These are phyloP conservation scores for Fagus crenata DNA, from an alignment of 306 rosid genomes.

Conservation along the genomic window DNA sequence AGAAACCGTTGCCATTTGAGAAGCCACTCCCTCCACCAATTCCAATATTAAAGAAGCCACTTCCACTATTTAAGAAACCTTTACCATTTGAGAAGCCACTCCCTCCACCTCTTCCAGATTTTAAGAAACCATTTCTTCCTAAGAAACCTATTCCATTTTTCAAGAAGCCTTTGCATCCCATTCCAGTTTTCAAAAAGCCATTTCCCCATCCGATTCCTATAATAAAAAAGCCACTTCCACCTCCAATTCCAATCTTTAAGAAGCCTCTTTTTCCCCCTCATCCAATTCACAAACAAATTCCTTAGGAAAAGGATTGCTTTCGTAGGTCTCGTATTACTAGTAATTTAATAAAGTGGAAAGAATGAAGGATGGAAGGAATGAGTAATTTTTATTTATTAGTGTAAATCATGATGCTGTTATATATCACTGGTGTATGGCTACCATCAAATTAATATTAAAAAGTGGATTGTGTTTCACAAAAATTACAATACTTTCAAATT, in stretches of 20 bases:
- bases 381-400: too few species aligned
- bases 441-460: too few species aligned
- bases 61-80: slow-evolving; percentile 22
- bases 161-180: slow-evolving; percentile 25
- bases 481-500: too few species aligned
- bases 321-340: too few species aligned
- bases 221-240: slow-evolving; percentile 2
- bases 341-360: too few species aligned
- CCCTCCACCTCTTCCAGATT: background rate
- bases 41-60: slow-evolving; percentile 15
- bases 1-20: background rate
- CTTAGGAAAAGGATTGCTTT: background rate
- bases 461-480: too few species aligned
- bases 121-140: background rate
- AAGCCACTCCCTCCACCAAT: slow-evolving; percentile 10
- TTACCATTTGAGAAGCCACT: too few species aligned
- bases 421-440: too few species aligned
- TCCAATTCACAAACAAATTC: background rate
- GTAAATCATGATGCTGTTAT: too few species aligned
- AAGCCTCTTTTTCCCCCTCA: background rate
- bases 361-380: too few species aligned
- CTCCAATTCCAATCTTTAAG: background rate
- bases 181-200: background rate
- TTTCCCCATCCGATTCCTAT: background rate
- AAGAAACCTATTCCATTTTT: background rate